Conservation (phyloP, 331 rosid genomes). For the Malus hybrid region DNA sequence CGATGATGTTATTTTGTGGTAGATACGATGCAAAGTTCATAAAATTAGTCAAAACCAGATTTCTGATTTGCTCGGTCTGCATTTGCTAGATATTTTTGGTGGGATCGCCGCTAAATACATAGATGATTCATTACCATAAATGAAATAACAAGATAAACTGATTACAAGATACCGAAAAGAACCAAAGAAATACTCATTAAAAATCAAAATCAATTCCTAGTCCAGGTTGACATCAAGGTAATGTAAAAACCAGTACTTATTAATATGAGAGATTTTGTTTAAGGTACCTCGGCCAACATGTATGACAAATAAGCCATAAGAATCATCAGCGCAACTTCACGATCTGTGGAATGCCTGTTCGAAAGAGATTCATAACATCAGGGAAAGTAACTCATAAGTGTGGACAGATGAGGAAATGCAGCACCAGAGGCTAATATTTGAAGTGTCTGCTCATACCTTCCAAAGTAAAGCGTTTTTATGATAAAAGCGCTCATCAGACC, state of each 20-base stretch:
- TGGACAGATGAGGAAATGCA: not conserved
- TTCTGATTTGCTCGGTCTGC: not conserved
- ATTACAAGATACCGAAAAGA: not conserved
- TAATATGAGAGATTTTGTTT: not conserved
- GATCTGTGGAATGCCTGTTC: slow-evolving; percentile 76
- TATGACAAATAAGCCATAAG: slow-evolving; percentile 79
- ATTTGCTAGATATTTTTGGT: not conserved
- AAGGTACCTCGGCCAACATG: slow-evolving; percentile 66
- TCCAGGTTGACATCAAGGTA: not conserved
- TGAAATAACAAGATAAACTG: not conserved
- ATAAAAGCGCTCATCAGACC: slow-evolving; percentile 65
- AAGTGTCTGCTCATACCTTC: slow-evolving; percentile 39
- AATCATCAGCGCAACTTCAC: slow-evolving; percentile 89
- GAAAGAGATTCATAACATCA: slow-evolving; percentile 18
- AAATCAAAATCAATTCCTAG: not conserved
- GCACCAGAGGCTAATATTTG: not conserved
- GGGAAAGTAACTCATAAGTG: not conserved
- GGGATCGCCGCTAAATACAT: not conserved
- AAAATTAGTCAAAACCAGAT: not conserved
- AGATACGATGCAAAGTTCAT: not conserved
- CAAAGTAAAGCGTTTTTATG: slow-evolving; percentile 68
- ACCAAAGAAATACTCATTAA: not conserved
- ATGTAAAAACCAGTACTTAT: not conserved
- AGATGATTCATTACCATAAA: not conserved
- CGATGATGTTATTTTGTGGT: not conserved